Percentiles rank a stretch among this genome's conserved stretches.
phyloP scores from a whole-genome alignment of 805 yeast genomes.

The Candida tallmaniae region DNA sequence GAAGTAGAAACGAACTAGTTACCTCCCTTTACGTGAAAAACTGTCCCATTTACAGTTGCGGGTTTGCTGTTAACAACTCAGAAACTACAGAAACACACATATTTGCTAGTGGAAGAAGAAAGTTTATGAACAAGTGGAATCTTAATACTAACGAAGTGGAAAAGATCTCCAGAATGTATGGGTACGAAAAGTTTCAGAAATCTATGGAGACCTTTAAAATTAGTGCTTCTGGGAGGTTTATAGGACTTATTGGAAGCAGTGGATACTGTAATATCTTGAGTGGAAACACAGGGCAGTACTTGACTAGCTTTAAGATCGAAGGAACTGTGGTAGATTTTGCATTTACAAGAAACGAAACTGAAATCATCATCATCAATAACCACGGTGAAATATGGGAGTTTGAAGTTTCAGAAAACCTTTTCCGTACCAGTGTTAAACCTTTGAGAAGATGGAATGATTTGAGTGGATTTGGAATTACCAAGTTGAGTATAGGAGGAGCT shows the following conservation, averaged over 20 bases:
- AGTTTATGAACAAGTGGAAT: conserved; percentile 91
- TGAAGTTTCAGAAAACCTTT: conserved; percentile 15
- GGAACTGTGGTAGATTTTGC: conserved; percentile 82
- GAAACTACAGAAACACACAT: conserved; percentile 41
- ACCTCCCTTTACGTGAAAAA: conserved; percentile 76
- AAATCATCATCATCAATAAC: conserved; percentile 56
- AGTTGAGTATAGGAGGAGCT: conserved; percentile 65
- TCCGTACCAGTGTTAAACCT: conserved; percentile 34
- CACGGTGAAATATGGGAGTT: conserved; percentile 92
- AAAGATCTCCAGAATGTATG: conserved; percentile 84
- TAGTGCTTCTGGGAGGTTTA: conserved; percentile 65
- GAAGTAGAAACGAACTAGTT: conserved; percentile 73
- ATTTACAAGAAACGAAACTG: conserved; percentile 47
- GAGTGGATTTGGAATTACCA: conserved; percentile 80
- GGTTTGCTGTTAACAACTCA: conserved; percentile 41
- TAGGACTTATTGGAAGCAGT: conserved; percentile 76
- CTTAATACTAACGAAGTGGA: conserved; percentile 65
- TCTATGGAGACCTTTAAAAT: conserved; percentile 83
- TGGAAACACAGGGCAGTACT: conserved; percentile 79
- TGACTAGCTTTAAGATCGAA: conserved; percentile 82
- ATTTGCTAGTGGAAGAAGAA: conserved; percentile 86
- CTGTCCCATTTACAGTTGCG: conserved; percentile 75
- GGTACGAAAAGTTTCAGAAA: conserved; percentile 80
- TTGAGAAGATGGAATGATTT: conserved; percentile 77
- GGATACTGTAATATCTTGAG: conserved; percentile 89